These are phyloP conservation scores for Drechslerella dactyloides DNA, from an alignment of 2,329 filamentous ascomycete genomes.

Conservation along the genomic window DNA sequence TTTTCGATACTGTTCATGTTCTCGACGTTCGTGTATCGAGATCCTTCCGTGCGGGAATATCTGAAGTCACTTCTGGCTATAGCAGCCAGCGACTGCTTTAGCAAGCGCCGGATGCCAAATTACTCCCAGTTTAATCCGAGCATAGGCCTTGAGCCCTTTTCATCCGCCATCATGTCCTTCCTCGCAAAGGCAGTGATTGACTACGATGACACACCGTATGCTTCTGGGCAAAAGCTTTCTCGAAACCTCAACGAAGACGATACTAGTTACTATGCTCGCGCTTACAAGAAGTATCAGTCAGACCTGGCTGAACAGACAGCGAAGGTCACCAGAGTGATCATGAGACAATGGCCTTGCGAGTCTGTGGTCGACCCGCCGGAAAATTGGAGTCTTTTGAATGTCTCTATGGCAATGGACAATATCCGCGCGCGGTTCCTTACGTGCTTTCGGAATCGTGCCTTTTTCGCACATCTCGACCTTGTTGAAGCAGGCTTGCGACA, in stretches of 20 bases:
- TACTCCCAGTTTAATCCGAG: background rate
- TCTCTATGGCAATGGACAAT: slow-evolving; percentile 9
- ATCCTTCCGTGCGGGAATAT: background rate
- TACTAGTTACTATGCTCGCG: background rate
- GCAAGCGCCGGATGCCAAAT: background rate
- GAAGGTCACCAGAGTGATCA: background rate
- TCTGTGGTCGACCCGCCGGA: background rate
- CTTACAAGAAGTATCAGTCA: background rate
- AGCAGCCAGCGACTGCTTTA: background rate
- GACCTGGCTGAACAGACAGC: slow-evolving; percentile 1
- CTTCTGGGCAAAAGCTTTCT: too few species aligned
- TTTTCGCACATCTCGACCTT: background rate
- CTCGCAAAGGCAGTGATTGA: background rate
- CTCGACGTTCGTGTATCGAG: slow-evolving; percentile 6
- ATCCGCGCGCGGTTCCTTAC: background rate
- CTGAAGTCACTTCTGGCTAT: slow-evolving; percentile 4
- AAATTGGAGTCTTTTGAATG: background rate
- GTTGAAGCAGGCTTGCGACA: background rate
- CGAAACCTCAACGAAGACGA: background rate
- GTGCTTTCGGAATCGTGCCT: slow-evolving; percentile 10
- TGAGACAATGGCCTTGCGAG: slow-evolving; percentile 6
- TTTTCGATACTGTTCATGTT: background rate
- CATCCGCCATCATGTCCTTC: background rate
- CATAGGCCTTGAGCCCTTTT: background rate
- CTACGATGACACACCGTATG: background rate